Conservation (phyloP, 1,284 basidiomycete genomes). For the Ceratobasidium sp. region DNA sequence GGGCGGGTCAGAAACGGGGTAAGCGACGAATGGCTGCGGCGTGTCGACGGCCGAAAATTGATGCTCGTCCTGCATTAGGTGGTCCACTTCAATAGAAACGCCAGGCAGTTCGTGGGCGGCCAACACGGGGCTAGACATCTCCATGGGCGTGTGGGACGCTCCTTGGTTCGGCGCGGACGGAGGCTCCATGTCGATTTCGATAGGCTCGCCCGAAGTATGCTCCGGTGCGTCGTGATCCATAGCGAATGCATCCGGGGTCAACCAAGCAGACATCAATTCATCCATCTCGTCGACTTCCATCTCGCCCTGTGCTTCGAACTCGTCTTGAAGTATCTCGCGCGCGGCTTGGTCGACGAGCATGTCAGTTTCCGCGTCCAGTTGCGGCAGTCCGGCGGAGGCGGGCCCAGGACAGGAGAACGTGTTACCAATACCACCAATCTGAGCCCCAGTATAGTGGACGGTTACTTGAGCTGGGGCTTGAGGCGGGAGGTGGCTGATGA, state of each 20-base stretch:
- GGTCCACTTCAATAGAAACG: too few relatives aligned
- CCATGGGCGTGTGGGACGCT: neutral
- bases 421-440: neutral
- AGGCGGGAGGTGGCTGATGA: neutral
- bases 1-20: too few relatives aligned
- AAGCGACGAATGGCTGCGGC: too few relatives aligned
- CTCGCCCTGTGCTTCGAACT: neutral
- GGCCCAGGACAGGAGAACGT: neutral
- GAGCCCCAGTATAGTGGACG: neutral
- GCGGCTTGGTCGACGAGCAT: neutral
- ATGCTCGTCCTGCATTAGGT: too few relatives aligned
- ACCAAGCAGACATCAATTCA: neutral
- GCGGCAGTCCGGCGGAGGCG: neutral
- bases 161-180: neutral
- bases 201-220: neutral
- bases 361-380: neutral
- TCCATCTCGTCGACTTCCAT: neutral
- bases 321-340: neutral
- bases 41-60: too few relatives aligned
- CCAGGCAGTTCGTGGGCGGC: too few relatives aligned
- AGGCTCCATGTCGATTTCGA: neutral
- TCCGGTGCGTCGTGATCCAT: neutral
- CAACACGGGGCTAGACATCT: too few relatives aligned
- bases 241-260: neutral
- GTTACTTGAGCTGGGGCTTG: neutral